These are phyloP conservation scores for Eutrema heterophyllum DNA, from an alignment of 345 rosid genomes.

Conservation along the genomic window DNA sequence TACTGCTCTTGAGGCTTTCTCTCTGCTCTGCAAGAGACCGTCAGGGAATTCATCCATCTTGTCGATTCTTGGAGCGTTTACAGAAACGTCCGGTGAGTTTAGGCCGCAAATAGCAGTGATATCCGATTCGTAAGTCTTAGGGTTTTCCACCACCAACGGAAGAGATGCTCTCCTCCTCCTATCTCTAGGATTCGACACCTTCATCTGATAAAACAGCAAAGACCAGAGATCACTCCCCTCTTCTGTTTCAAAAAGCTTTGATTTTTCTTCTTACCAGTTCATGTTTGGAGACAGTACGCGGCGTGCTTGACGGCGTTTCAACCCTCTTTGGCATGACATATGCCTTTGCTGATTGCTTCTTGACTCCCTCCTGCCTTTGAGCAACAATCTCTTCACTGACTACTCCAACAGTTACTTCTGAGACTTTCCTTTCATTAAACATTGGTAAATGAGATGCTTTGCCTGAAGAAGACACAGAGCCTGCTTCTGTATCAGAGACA, in stretches of 20 bases:
- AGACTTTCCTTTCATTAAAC: slow-evolving; percentile 37
- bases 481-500: slow-evolving; percentile 53
- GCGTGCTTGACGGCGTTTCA: slow-evolving; percentile 41
- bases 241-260: not conserved
- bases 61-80: slow-evolving; percentile 84
- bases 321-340: slow-evolving; percentile 37
- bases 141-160: slow-evolving; percentile 47
- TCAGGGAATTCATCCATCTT: slow-evolving; percentile 82
- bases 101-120: slow-evolving; percentile 27
- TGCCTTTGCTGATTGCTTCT: slow-evolving; percentile 36
- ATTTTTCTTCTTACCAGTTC: slow-evolving; percentile 19
- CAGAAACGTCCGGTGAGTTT: slow-evolving; percentile 76
- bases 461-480: slow-evolving; percentile 45
- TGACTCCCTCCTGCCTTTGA: slow-evolving; percentile 25
- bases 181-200: slow-evolving; percentile 33
- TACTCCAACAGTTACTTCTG: slow-evolving; percentile 48
- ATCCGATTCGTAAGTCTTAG: slow-evolving; percentile 29
- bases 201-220: slow-evolving; percentile 37
- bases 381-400: slow-evolving; percentile 36
- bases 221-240: slow-evolving; percentile 1
- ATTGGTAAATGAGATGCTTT: slow-evolving; percentile 43
- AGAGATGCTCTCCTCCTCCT: slow-evolving; percentile 67
- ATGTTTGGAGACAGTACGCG: slow-evolving; percentile 35
- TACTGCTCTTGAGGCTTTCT: slow-evolving; percentile 35
- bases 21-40: slow-evolving; percentile 39